phyloP scores from a whole-genome alignment of 108 stramenopile species.

The Cyclostephanos tholiformis region DNA sequence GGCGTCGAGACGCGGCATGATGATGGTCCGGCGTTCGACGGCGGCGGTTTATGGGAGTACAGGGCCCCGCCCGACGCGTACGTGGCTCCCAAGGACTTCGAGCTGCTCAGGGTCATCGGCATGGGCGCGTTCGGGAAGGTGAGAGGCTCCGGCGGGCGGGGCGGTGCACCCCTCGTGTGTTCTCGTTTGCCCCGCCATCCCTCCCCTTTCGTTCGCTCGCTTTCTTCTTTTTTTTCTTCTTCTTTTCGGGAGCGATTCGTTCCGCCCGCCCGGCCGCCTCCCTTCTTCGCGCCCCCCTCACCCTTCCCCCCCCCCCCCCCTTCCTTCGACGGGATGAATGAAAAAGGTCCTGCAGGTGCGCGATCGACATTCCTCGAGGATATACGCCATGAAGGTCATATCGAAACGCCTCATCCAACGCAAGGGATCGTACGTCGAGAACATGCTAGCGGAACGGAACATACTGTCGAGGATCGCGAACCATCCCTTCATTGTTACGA shows the following conservation, averaged over 20 bases:
- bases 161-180: no score
- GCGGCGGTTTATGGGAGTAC: no score
- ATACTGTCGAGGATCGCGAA: conserved; percentile 88
- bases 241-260: background rate
- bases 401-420: conserved; percentile 89
- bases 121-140: conserved; percentile 98
- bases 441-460: conserved; percentile 90
- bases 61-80: no score
- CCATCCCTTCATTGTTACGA: conserved; percentile 95
- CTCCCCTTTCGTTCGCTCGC: no score
- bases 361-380: conserved; percentile 72
- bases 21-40: no score
- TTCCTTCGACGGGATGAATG: background rate
- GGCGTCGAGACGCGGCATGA: no score
- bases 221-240: background rate
- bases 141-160: no score
- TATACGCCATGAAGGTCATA: conserved; percentile 97
- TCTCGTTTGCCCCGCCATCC: no score
- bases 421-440: conserved; percentile 81
- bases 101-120: conserved; percentile 90
- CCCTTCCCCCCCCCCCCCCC: no score
- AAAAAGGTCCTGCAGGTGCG: conserved; percentile 81
- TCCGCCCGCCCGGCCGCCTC: no score
- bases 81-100: conserved; percentile 86
- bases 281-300: no score